Evolutionary conservation across 202 grass and related monocot genomes (phyloP).

Genomic region (Digitaria exilis): DNA sequence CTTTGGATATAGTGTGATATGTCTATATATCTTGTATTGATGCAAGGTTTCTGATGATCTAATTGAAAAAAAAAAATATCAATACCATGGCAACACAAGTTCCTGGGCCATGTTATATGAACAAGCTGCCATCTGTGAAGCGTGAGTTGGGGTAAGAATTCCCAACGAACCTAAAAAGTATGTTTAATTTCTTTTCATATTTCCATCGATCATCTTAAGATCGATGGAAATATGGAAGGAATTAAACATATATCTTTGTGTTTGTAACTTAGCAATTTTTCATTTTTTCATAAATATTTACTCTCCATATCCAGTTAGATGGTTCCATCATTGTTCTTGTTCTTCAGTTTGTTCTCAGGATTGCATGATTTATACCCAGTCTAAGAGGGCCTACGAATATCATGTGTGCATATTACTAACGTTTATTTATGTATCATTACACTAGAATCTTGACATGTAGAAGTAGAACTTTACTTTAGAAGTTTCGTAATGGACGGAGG

Average conservation of each 20-base stretch:
- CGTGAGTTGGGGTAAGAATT: neutral
- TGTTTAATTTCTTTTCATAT: neutral
- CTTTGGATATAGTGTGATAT: neutral
- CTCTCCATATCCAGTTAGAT: neutral
- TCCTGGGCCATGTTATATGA: neutral
- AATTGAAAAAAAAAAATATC: neutral
- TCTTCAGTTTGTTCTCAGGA: neutral
- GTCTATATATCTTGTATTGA: neutral
- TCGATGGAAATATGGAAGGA: too few species aligned
- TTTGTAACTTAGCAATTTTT: neutral
- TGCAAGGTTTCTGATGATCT: neutral
- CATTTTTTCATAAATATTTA: neutral
- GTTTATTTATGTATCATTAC: too few species aligned
- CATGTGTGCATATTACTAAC: too few species aligned
- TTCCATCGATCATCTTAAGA: neutral
- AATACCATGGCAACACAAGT: neutral
- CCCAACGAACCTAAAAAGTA: neutral
- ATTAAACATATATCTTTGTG: neutral
- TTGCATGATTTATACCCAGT: neutral
- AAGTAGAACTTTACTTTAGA: too few species aligned
- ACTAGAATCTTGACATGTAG: too few species aligned
- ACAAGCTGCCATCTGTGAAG: neutral
- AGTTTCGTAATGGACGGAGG: too few species aligned
- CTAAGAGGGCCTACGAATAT: too few species aligned
- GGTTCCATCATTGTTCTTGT: neutral